A percentile compares a stretch with the other conserved stretches of the same genome.
Evolutionary conservation across 345 rosid species (phyloP).

Genomic region (Dipteronia sinensis): DNA sequence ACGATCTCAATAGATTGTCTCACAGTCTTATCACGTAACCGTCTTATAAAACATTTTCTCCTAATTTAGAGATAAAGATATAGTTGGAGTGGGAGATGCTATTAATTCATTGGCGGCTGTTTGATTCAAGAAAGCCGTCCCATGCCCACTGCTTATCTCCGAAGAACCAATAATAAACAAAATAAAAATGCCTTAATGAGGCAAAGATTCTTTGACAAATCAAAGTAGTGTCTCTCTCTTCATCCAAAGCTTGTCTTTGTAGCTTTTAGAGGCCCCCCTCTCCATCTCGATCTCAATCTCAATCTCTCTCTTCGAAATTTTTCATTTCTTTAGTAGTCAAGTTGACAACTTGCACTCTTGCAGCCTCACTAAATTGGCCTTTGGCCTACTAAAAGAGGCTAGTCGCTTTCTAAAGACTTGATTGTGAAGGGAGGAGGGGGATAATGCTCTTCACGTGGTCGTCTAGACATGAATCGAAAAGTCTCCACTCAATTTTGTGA

Average conservation of each 20-base stretch:
- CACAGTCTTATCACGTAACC: too few species aligned
- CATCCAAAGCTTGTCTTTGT: not conserved
- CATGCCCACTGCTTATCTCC: not conserved
- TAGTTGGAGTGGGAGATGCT: too few species aligned
- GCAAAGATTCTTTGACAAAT: slow-evolving; percentile 17
- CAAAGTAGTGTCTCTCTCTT: not conserved
- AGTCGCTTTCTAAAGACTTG: slow-evolving; percentile 17
- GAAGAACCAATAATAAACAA: slow-evolving; percentile 8
- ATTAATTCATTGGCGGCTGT: too few species aligned
- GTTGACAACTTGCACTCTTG: slow-evolving; percentile 36
- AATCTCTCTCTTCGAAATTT: too few species aligned
- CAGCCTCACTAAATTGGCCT: slow-evolving; percentile 11
- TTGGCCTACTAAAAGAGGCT: slow-evolving; percentile 10
- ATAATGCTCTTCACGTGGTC: slow-evolving; percentile 27
- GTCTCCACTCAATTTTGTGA: slow-evolving; percentile 6
- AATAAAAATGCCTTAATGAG: not conserved
- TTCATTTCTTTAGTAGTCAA: slow-evolving; percentile 15
- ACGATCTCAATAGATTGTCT: too few species aligned
- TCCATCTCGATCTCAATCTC: too few species aligned
- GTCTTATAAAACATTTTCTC: too few species aligned
- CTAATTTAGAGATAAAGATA: too few species aligned
- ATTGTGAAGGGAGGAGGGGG: not conserved
- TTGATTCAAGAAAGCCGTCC: not conserved
- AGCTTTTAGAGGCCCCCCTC: too few species aligned
- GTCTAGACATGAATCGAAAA: not conserved